phyloP scores from a whole-genome alignment of 148 eudicot species.

The Cornus controversa region DNA sequence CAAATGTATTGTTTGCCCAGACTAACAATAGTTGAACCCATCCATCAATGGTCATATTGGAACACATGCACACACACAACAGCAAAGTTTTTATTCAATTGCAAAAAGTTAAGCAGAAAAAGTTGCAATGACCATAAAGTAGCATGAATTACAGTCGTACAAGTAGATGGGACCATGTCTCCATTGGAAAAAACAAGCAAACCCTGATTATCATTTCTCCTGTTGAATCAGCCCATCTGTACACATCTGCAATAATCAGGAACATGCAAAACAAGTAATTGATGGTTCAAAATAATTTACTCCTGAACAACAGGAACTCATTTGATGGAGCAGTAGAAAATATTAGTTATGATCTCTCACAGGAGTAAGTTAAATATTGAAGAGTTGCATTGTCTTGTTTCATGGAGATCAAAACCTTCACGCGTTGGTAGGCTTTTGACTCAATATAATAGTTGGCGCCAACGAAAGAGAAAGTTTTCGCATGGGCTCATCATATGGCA shows the following conservation, averaged over 20 bases:
- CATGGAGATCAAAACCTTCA: too few species aligned
- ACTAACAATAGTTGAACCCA: background rate
- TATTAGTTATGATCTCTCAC: background rate
- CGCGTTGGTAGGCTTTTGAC: too few species aligned
- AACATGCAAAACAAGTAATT: constrained; percentile 5
- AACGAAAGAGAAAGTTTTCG: too few species aligned
- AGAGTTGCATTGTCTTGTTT: too few species aligned
- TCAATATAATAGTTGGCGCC: too few species aligned
- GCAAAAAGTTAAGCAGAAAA: background rate
- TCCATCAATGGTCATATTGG: background rate
- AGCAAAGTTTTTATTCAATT: background rate
- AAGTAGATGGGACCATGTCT: constrained; percentile 76
- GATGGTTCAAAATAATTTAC: constrained; percentile 3
- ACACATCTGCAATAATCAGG: constrained; percentile 67
- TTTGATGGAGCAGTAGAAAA: background rate
- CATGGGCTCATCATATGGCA: too few species aligned
- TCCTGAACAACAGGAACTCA: background rate
- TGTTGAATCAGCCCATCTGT: constrained; percentile 72
- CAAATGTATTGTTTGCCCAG: background rate
- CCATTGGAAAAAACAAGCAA: constrained; percentile 86
- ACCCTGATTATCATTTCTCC: constrained; percentile 77
- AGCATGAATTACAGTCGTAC: constrained; percentile 39
- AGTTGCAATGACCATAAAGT: background rate
- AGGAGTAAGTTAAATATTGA: background rate
- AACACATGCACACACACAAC: background rate